Conservation (phyloP, 2,329 filamentous ascomycete species). For the Monilinia polystroma region DNA sequence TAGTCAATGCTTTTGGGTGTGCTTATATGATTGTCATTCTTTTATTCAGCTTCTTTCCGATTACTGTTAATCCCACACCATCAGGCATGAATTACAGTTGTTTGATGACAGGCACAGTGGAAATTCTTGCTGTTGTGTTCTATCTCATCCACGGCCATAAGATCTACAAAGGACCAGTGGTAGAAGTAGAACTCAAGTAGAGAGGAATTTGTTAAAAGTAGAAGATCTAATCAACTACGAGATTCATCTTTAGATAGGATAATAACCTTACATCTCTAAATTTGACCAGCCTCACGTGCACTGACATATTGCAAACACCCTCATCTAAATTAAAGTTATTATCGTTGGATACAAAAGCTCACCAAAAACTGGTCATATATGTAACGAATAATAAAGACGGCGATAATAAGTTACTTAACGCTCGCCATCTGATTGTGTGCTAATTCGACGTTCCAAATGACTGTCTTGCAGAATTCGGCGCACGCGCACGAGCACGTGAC, state of each 20-base stretch:
- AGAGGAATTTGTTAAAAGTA: not conserved
- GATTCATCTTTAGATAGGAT: not conserved
- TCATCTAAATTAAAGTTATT: no score
- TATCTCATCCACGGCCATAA: not conserved
- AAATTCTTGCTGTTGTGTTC: slow-evolving; percentile 5
- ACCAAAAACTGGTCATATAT: no score
- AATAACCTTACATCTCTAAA: not conserved
- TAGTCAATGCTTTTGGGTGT: slow-evolving; percentile 23
- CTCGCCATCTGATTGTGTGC: no score
- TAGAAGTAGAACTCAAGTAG: slow-evolving; percentile 3
- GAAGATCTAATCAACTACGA: not conserved
- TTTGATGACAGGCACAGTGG: slow-evolving; percentile 13
- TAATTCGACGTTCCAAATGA: no score
- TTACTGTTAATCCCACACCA: not conserved
- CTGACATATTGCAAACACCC: no score
- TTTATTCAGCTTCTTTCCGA: slow-evolving; percentile 23
- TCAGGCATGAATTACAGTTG: slow-evolving; percentile 24
- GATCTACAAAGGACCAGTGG: slow-evolving; percentile 11
- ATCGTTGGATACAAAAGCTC: no score
- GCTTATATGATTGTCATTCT: slow-evolving; percentile 19
- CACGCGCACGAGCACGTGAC: no score
- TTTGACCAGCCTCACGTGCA: no score
- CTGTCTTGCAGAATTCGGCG: no score
- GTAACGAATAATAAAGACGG: no score
- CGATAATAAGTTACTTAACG: no score